A percentile compares a stretch with the other conserved stretches of the same genome.
Evolutionary conservation across 176 grass and related monocot species (phyloP).

Genomic region (Dendrocalamus sinicus): DNA sequence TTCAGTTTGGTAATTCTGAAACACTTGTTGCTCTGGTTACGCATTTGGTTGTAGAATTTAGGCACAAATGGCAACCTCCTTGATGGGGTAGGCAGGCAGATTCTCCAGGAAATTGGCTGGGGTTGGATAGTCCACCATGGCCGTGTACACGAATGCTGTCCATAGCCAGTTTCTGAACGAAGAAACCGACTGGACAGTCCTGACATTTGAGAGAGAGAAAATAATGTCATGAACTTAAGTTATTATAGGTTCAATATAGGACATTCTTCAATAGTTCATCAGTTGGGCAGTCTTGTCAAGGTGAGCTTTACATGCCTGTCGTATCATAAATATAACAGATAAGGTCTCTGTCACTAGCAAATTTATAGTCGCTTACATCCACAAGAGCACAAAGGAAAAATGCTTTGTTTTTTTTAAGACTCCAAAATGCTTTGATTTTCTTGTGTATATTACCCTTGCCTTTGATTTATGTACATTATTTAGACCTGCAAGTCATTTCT

Average conservation of each 20-base stretch:
- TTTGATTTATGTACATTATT: neutral
- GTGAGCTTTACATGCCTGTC: neutral
- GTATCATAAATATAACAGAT: neutral
- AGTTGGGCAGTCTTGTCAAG: neutral
- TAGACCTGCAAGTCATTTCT: conserved; percentile 2
- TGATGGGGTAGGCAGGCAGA: conserved; percentile 78
- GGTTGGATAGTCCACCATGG: conserved; percentile 90
- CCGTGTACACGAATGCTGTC: conserved; percentile 73
- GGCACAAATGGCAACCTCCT: conserved; percentile 61
- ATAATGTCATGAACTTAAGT: neutral
- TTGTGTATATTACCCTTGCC: neutral
- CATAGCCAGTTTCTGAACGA: conserved; percentile 71
- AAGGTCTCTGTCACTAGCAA: neutral
- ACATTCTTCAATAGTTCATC: neutral
- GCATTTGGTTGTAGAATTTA: conserved; percentile 8
- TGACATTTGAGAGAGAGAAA: conserved; percentile 27
- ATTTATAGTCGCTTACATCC: neutral
- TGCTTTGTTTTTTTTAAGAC: neutral
- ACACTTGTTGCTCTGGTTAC: neutral
- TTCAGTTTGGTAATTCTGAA: conserved; percentile 3
- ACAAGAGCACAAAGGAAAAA: neutral
- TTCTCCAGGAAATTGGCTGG: conserved; percentile 72
- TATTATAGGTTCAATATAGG: neutral
- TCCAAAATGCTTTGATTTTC: neutral
- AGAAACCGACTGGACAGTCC: conserved; percentile 48